Evolutionary conservation across 768 basidiomycete species (phyloP).

Genomic region (Boletellus sp.): DNA sequence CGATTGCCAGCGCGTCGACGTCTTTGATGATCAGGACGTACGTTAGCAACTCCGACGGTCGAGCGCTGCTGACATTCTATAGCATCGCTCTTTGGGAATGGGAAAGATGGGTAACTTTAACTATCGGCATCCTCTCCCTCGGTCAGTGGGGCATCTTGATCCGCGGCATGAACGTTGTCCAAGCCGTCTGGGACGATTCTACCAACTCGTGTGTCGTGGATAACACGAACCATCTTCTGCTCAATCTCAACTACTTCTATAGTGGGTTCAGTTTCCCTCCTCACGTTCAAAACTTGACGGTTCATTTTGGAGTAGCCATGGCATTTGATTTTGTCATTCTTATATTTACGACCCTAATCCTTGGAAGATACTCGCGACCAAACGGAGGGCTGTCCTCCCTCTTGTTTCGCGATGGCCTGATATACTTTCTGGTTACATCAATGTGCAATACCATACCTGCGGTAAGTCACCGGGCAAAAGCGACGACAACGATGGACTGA

Average conservation of each 20-base stretch:
- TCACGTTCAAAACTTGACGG: not conserved
- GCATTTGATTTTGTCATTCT: conserved; percentile 63
- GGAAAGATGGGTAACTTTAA: conserved; percentile 43
- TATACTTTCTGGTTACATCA: conserved; percentile 66
- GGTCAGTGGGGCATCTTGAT: conserved; percentile 67
- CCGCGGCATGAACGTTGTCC: conserved; percentile 64
- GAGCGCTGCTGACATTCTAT: conserved; percentile 19
- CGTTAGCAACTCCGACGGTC: conserved; percentile 5
- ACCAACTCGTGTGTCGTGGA: conserved; percentile 45
- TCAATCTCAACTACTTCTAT: conserved; percentile 66
- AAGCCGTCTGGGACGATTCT: conserved; percentile 48
- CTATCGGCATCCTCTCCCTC: conserved; percentile 51
- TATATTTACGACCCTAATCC: conserved; percentile 49
- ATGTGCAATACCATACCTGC: conserved; percentile 66
- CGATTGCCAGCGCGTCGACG: conserved; percentile 35
- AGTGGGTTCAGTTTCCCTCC: conserved; percentile 42
- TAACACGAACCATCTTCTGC: conserved; percentile 50
- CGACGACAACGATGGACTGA: not conserved
- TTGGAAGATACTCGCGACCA: conserved; percentile 43
- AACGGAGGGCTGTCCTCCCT: conserved; percentile 61
- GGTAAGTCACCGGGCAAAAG: conserved; percentile 34
- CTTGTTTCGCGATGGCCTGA: conserved; percentile 69
- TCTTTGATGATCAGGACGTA: conserved; percentile 71
- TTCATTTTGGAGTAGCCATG: conserved; percentile 47
- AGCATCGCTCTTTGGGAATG: conserved; percentile 74